Base-by-base conservation (phyloP, 2,329 filamentous ascomycete genomes). In the Phyllachora maydis region DNA sequence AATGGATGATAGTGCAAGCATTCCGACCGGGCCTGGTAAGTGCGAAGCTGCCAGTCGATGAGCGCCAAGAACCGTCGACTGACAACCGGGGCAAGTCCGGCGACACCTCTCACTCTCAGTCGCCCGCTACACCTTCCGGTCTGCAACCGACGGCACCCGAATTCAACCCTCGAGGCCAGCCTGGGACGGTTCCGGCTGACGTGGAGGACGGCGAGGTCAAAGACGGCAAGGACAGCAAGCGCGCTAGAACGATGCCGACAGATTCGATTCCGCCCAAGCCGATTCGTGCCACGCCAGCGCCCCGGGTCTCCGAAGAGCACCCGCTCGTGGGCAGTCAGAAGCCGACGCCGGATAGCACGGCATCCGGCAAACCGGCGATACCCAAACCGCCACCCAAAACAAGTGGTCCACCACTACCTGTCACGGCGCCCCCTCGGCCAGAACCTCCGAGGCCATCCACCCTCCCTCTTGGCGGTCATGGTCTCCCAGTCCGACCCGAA, bases 171-270 rank as follows among this genome's bases (percentile, higher is more conserved):
- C 39, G 35, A 26, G 26, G 28, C 18, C n/a, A n/a, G n/a, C n/a
- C n/a, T n/a, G n/a, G 45, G 27, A 25, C 43, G 28, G 30, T 43
- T 8, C n/a, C n/a, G n/a, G 42, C 43, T 2, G 67, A 72, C 30
- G 63, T 65, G 25, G 74, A 81, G 40, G 74, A 81, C 37, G 74
- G 74, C 11, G 74, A 81, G 40, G 71, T 78, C 13, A 64, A 68
- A 31, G 73, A 78, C 35, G 53, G 50, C 16, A 66, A 51, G 43
- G 21, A 33, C 19, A 6, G 13, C 25, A 22, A 30, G 27, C 18
- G 23, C 26, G 11, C 11, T 16, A 17, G 28, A 23, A 14, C 28
- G 21, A 48, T 23, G 38, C 42, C 4, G 11, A 22, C 25, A 28
- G 29, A 23, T 12, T 25, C 27, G 9, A 26, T 21, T 12, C 25